Conservation (phyloP, 2,329 filamentous ascomycete species). For the Scytalidium sp. region DNA sequence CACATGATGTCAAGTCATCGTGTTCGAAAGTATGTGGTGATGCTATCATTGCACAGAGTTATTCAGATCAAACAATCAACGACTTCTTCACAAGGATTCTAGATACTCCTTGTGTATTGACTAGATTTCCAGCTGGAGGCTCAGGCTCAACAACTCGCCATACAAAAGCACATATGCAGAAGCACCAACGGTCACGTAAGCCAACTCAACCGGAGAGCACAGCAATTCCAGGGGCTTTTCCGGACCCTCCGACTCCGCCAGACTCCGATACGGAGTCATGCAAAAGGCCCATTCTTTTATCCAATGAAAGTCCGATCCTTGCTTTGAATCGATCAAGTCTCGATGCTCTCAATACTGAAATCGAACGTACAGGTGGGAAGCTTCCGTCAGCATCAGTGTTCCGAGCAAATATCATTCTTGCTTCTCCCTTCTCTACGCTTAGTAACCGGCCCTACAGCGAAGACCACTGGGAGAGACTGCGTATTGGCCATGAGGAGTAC, state of each 20-base stretch:
- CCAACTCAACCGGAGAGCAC: slow-evolving; percentile 7
- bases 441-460: slow-evolving; percentile 65
- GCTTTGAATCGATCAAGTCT: slow-evolving; percentile 79
- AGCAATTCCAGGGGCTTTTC: slow-evolving; percentile 51
- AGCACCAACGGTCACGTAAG: slow-evolving; percentile 41
- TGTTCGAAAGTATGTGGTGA: slow-evolving; percentile 2
- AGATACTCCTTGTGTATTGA: slow-evolving; percentile 77
- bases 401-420: slow-evolving; percentile 82
- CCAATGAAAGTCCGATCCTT: slow-evolving; percentile 93
- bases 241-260: slow-evolving; percentile 49
- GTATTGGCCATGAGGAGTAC: slow-evolving; percentile 62
- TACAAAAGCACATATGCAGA: slow-evolving; percentile 68
- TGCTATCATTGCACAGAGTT: slow-evolving; percentile 63
- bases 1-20: neutral
- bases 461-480: slow-evolving; percentile 70
- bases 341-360: slow-evolving; percentile 70
- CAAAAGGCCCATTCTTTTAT: slow-evolving; percentile 64
- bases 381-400: slow-evolving; percentile 73
- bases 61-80: slow-evolving; percentile 63
- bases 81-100: slow-evolving; percentile 75
- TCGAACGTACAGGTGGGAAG: slow-evolving; percentile 59
- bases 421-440: slow-evolving; percentile 33
- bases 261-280: slow-evolving; percentile 52
- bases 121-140: slow-evolving; percentile 73
- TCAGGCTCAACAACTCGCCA: slow-evolving; percentile 59